These are phyloP conservation scores for Cyamopsis tetragonoloba DNA, from an alignment of 306 rosid genomes.

Conservation along the genomic window DNA sequence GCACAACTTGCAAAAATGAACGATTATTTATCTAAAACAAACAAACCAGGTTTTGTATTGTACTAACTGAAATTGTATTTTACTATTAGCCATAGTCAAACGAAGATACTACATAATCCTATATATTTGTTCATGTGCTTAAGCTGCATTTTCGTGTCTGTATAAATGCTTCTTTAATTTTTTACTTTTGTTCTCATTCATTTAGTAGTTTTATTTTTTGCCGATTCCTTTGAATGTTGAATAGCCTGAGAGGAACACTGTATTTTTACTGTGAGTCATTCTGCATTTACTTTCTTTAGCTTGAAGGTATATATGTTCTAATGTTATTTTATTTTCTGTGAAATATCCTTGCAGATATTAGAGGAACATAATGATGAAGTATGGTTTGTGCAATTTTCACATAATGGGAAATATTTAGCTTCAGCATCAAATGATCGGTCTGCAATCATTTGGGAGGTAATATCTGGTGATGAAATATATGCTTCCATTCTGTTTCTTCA, in stretches of 20 bases:
- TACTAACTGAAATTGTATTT: background rate
- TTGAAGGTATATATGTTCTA: constrained; percentile 3
- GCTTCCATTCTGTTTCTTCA: constrained; percentile 8
- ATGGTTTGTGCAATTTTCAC: constrained; percentile 89
- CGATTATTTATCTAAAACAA: too few relatives aligned
- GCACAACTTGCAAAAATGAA: too few relatives aligned
- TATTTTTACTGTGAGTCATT: background rate
- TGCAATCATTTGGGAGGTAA: constrained; percentile 96
- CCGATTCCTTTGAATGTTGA: background rate
- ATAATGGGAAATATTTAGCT: constrained; percentile 81
- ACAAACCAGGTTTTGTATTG: background rate
- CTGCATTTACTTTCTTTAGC: constrained; percentile 17
- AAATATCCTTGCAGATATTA: constrained; percentile 47
- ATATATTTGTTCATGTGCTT: background rate
- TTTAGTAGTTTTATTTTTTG: background rate
- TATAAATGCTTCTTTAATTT: background rate
- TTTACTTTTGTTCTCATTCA: background rate
- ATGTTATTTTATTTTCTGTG: constrained; percentile 21
- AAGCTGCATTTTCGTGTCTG: background rate
- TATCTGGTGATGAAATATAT: constrained; percentile 19
- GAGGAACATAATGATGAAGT: constrained; percentile 80
- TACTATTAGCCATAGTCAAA: background rate
- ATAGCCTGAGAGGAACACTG: too few relatives aligned
- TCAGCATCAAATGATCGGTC: constrained; percentile 81
- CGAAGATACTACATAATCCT: background rate